A percentile compares a stretch with the other conserved stretches of the same genome.
These are phyloP conservation scores for Ogataea angusta DNA, from an alignment of 805 yeast species.

Conservation along the genomic window DNA sequence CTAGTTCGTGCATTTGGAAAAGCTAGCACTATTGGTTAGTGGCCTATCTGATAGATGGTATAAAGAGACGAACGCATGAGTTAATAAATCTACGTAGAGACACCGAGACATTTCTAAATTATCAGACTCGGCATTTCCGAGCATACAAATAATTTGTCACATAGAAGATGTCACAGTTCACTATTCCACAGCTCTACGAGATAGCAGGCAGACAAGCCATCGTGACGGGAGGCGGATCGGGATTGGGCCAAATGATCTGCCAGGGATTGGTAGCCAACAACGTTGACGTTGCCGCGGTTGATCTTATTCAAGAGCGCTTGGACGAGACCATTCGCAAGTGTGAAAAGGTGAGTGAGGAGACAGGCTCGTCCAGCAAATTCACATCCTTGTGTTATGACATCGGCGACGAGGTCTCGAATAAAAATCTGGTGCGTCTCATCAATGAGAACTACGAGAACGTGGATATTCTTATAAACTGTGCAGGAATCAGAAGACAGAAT, in stretches of 20 bases:
- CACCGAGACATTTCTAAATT: too few relatives aligned
- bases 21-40: too few relatives aligned
- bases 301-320: constrained; percentile 20
- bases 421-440: constrained; percentile 16
- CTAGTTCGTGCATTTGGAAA: too few relatives aligned
- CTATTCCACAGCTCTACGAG: constrained; percentile 16
- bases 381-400: constrained; percentile 22
- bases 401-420: constrained; percentile 21
- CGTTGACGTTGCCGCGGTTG: constrained; percentile 23
- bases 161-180: neutral
- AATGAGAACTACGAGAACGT: constrained; percentile 18
- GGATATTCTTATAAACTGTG: constrained; percentile 24
- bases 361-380: constrained; percentile 15
- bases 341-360: constrained; percentile 16
- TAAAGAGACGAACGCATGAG: too few relatives aligned
- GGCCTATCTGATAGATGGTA: too few relatives aligned
- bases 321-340: constrained; percentile 17
- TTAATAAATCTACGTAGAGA: too few relatives aligned
- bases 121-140: too few relatives aligned
- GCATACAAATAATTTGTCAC: too few relatives aligned
- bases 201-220: constrained; percentile 24
- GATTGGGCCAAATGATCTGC: constrained; percentile 23
- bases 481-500: constrained; percentile 25
- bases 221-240: constrained; percentile 26
- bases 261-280: constrained; percentile 22